Conservation (phyloP, 2,329 filamentous ascomycete species). For the Alternaria angustiovoidea region DNA sequence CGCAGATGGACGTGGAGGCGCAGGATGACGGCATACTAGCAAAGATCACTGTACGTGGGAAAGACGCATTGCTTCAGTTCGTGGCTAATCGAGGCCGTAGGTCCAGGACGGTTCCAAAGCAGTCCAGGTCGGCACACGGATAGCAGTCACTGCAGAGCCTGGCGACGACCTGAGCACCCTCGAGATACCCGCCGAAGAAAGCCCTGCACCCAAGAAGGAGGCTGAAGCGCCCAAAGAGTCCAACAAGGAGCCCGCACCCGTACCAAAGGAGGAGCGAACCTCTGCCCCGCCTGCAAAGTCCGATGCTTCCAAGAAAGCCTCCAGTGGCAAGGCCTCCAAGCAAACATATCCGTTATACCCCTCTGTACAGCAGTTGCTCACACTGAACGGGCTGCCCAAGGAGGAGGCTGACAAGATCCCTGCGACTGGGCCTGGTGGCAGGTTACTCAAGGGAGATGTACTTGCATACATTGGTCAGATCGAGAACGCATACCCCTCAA, state of each 20-base stretch:
- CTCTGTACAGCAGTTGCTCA: conserved; percentile 83
- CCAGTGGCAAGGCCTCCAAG: conserved; percentile 62
- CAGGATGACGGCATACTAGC: conserved; percentile 87
- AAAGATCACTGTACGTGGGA: conserved; percentile 71
- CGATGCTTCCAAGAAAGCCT: conserved; percentile 39
- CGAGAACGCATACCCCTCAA: conserved; percentile 72
- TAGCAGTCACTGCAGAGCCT: conserved; percentile 81
- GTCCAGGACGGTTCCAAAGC: conserved; percentile 76
- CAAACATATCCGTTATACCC: conserved; percentile 79
- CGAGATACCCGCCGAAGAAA: conserved; percentile 76
- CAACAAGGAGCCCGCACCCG: conserved; percentile 32
- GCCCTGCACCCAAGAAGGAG: conserved; percentile 51
- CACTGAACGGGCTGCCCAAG: conserved; percentile 77
- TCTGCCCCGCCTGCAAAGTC: conserved; percentile 40
- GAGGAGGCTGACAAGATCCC: conserved; percentile 82
- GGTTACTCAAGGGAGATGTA: conserved; percentile 93
- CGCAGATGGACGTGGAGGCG: conserved; percentile 92
- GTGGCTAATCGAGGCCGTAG: conserved; percentile 35
- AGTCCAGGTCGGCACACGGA: conserved; percentile 79
- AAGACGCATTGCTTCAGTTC: neutral
- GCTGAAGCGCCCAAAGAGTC: conserved; percentile 45
- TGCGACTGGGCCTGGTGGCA: conserved; percentile 84
- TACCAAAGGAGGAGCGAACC: conserved; percentile 48
- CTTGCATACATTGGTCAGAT: conserved; percentile 87
- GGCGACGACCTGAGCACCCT: conserved; percentile 80